phyloP scores from a whole-genome alignment of 2,329 filamentous ascomycete species.

The Trichoderma guizhouense region DNA sequence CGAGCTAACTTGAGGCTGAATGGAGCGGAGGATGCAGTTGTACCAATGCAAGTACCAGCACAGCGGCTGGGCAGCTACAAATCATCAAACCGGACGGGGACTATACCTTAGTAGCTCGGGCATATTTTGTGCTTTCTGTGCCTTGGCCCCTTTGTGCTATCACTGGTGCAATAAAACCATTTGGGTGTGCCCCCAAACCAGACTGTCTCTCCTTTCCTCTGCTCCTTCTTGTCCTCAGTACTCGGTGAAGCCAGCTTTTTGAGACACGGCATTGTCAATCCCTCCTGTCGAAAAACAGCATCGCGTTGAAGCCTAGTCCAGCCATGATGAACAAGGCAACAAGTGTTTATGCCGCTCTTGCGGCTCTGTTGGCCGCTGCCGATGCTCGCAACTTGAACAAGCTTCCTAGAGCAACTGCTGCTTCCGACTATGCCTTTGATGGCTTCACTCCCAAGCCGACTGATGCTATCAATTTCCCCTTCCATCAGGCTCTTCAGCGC shows the following conservation, averaged over 20 bases:
- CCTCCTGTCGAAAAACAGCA: background rate
- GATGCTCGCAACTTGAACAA: conserved; percentile 29
- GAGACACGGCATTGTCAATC: background rate
- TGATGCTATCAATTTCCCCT: conserved; percentile 32
- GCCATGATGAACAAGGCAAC: conserved; percentile 25
- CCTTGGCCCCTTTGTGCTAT: background rate
- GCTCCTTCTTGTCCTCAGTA: conserved; percentile 14
- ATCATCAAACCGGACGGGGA: background rate
- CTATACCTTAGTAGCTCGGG: background rate
- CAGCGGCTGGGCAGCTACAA: conserved; percentile 2
- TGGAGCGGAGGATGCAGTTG: conserved; percentile 16
- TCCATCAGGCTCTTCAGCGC: conserved; percentile 29
- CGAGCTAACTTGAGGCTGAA: conserved; percentile 27
- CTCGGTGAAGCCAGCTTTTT: background rate
- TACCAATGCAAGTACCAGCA: background rate
- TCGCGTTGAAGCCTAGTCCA: background rate
- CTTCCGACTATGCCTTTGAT: conserved; percentile 32
- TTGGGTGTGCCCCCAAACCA: background rate
- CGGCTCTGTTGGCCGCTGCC: conserved; percentile 31
- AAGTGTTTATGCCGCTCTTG: conserved; percentile 21
- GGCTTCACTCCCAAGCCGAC: conserved; percentile 43
- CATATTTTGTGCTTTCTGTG: conserved; percentile 2
- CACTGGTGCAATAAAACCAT: conserved; percentile 17
- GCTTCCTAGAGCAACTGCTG: conserved; percentile 34
- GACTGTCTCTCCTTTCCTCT: background rate